Base-by-base conservation (phyloP, 768 basidiomycete species). In the Vararia minispora region DNA sequence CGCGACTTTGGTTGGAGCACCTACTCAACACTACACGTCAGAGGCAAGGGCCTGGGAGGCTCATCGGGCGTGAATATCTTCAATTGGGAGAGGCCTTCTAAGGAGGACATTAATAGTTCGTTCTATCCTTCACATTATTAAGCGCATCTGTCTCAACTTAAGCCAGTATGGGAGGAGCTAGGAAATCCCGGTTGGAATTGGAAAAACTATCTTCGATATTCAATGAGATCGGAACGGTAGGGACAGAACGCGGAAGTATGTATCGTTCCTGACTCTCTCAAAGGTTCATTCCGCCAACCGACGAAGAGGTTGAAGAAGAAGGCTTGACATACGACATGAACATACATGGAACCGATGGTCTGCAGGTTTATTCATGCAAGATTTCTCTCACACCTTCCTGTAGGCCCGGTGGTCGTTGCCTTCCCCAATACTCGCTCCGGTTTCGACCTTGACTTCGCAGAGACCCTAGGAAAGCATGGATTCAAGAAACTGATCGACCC, bases 111-210 rank as follows among this genome's bases (percentile, higher is more conserved):
- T 7, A 42, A 54, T 22, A 47, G 48, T n/a, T n/a, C n/a, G n/a
- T n/a, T n/a, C n/a, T n/a, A n/a, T n/a, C n/a, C n/a, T n/a, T n/a
- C n/a, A n/a, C n/a, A n/a, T n/a, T n/a, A n/a, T n/a, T 45, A 35
- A 21, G 37, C 8, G 16, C 12, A 5, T 11, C 6, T 20, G 10
- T 13, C 12, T n/a, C 13, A 5, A 24, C 4, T 5, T 10, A 1
- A 4, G 13, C 17, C n/a, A 50, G 48, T 32, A 9, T 40, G 37
- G 5, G 54, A 53, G 37, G 39, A 35, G 25, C 42, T 56, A 6
- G 54, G 54, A 9, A 56, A 56, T 33, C 49, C 49, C 5, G 54
- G 54, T 8, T 56, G 54, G 54, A 49, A 55, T 14, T 56, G 49
- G 51, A 45, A 45, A 12, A 40, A 33, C 13, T 49, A 43, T 35